Evolutionary conservation across 768 basidiomycete genomes (phyloP), one percentile per base, ranked within the genome.

Genomic region (Kondoa subrosea): DNA sequence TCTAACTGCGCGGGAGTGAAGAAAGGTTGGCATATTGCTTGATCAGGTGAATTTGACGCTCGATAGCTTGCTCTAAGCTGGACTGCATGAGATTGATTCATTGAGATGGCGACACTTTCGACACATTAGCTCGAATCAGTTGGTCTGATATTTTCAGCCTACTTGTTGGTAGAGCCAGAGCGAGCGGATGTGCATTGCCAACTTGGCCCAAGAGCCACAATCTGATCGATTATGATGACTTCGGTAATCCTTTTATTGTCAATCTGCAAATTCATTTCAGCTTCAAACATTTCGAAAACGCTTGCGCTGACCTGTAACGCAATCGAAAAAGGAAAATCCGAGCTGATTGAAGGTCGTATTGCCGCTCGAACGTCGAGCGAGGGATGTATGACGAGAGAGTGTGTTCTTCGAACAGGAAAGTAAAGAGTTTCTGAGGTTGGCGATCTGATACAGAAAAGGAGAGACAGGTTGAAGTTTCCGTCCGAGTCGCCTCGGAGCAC

Each of bases 401-500:
- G 59, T 4, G 59, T 12, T 8, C 40, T 8, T 8, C 40, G 40
- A 8, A 21, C 40, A 50, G 40, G 40, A 50, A 50, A 8, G 21
- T 50, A 50, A 8, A 21, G 21, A 50, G 40, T 8, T n/a, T n/a
- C n/a, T 21, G 40, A 50, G 40, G 8, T 21, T 50, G 40, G 59
- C n/a, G 31, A 27, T 8, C 12, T 25, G 59, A 27, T 61, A 32
- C 31, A 61, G 40, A 50, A 50, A 8, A 50, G 8, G 40, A 50
- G 21, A 68, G 17, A 59, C 57, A 66, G 67, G 0, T 73, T 72
- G 21, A 72, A 17, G 17, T 65, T 26, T 4, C 60, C 1, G 14
- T 40, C 29, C 26, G 26, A 21, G 1, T 31, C 4, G 59, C 25
- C 29, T 30, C 64, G 25, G 56, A 64, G n/a, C 27, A 33, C 64